Conservation (phyloP, 257 asterid species). For the Solanum lycopersicoides region DNA sequence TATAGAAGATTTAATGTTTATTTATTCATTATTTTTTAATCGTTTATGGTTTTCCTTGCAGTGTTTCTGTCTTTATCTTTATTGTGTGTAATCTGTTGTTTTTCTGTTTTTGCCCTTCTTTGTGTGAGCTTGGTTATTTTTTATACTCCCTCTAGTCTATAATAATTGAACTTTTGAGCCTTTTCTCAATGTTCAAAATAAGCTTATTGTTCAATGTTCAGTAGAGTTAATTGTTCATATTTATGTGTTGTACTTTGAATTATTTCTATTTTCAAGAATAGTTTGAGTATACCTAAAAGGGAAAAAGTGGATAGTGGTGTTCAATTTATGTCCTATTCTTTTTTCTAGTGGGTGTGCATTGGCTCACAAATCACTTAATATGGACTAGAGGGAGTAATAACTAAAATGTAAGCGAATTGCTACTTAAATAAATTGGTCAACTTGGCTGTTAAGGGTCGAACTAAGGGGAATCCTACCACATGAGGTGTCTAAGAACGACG, state of each 20-base stretch:
- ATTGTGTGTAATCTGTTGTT: background rate
- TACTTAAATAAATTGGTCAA: background rate
- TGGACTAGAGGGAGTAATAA: background rate
- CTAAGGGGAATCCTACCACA: background rate
- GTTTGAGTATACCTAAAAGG: background rate
- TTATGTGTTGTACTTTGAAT: background rate
- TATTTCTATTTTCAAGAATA: background rate
- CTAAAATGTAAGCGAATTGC: background rate
- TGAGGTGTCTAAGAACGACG: background rate
- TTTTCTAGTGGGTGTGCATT: background rate
- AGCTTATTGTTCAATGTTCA: background rate
- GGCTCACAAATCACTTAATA: background rate
- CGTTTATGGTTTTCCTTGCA: background rate
- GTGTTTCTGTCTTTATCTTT: background rate
- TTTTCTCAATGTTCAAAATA: background rate
- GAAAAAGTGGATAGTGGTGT: background rate
- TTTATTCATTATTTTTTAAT: background rate
- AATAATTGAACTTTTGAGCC: background rate
- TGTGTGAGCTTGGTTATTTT: background rate
- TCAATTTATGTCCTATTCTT: background rate
- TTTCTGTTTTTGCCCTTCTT: background rate
- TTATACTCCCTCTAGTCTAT: background rate
- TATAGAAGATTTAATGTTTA: background rate
- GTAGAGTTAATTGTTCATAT: background rate
- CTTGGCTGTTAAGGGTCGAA: background rate